phyloP scores from a whole-genome alignment of 495 filamentous ascomycete genomes.

The Penicillium coprophilum region DNA sequence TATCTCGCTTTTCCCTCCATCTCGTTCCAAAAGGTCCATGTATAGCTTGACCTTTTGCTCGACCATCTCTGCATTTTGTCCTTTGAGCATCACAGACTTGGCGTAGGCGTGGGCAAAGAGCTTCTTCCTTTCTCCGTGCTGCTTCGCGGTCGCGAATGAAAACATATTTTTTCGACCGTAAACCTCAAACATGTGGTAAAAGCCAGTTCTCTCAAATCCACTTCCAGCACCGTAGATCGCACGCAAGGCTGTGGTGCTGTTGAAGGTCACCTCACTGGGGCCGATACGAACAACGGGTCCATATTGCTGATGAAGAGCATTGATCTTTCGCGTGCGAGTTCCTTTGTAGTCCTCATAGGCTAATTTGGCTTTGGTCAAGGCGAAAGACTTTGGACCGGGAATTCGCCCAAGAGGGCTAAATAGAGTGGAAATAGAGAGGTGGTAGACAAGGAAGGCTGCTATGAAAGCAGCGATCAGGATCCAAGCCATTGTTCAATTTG shows the following conservation, averaged over 20 bases:
- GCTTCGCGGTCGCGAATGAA: constrained; percentile 26
- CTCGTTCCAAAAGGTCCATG: constrained; percentile 26
- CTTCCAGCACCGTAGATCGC: constrained; percentile 45
- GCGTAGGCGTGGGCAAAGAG: constrained; percentile 40
- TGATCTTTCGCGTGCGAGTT: constrained; percentile 29
- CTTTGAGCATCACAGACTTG: constrained; percentile 32
- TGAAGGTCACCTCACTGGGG: constrained; percentile 42
- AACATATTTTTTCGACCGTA: constrained; percentile 41
- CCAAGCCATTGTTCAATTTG: background rate
- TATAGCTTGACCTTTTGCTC: constrained; percentile 32
- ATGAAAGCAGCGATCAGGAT: background rate
- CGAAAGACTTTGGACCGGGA: constrained; percentile 32
- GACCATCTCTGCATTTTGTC: constrained; percentile 17
- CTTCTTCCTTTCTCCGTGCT: constrained; percentile 43
- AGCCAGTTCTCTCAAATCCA: constrained; percentile 36
- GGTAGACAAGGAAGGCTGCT: background rate
- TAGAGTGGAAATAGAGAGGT: background rate
- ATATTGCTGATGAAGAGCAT: constrained; percentile 36
- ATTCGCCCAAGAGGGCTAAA: constrained; percentile 12
- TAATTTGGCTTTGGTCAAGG: constrained; percentile 27
- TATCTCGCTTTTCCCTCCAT: constrained; percentile 24
- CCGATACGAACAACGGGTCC: constrained; percentile 43
- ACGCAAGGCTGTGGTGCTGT: constrained; percentile 23
- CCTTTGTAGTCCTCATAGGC: constrained; percentile 34
- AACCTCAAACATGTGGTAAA: constrained; percentile 46